Evolutionary conservation across 352 stramenopile species (phyloP).

Genomic region (Phytophthora litchii): DNA sequence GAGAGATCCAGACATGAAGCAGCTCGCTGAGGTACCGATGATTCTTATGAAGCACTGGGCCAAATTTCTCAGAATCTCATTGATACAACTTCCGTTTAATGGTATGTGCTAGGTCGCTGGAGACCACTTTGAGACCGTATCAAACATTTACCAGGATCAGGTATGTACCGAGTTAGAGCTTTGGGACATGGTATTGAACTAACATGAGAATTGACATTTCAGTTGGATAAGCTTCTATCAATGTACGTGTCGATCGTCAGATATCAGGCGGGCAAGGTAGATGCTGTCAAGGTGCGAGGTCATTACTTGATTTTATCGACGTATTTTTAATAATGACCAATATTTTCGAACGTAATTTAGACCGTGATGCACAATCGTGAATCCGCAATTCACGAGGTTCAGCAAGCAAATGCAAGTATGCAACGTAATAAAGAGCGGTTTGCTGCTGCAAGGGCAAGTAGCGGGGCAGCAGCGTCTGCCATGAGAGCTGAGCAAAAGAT

Average conservation of each 20-base stretch:
- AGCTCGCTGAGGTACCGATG: conserved; percentile 59
- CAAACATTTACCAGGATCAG: conserved; percentile 89
- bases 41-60: background rate
- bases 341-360: conserved; percentile 33
- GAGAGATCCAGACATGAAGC: conserved; percentile 73
- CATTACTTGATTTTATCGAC: background rate
- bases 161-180: conserved; percentile 29
- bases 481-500: conserved; percentile 91
- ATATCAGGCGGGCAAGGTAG: conserved; percentile 86
- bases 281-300: conserved; percentile 78
- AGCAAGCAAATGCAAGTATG: conserved; percentile 90
- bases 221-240: conserved; percentile 83
- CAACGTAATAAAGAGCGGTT: conserved; percentile 90
- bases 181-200: background rate
- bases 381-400: conserved; percentile 84
- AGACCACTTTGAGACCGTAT: conserved; percentile 86
- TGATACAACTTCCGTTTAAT: conserved; percentile 9
- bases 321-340: conserved; percentile 3
- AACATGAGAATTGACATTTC: conserved; percentile 6
- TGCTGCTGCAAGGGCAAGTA: conserved; percentile 82
- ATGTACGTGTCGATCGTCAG: conserved; percentile 89
- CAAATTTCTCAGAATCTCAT: too few species aligned
- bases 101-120: conserved; percentile 53
- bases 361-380: conserved; percentile 88
- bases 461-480: conserved; percentile 79